Evolutionary conservation across 768 basidiomycete genomes (phyloP).

Genomic region (Lactarius pseudohatsudake): DNA sequence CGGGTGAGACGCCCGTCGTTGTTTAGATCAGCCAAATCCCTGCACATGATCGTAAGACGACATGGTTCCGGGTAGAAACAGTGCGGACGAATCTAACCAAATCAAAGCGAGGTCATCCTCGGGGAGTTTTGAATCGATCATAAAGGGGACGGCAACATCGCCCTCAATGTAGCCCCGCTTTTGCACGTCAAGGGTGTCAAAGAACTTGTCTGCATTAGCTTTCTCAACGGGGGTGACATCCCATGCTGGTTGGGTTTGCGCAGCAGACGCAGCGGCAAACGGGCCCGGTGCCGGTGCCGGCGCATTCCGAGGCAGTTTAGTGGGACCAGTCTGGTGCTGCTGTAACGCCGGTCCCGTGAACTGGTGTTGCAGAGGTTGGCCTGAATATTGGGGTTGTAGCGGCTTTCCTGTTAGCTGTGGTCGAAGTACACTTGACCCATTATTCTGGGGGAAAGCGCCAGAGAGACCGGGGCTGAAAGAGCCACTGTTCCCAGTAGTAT

Average conservation of each 20-base stretch:
- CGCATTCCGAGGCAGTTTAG: constrained; percentile 31
- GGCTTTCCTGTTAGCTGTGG: constrained; percentile 32
- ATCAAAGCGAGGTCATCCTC: constrained; percentile 85
- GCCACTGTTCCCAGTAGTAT: constrained; percentile 58
- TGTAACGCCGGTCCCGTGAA: constrained; percentile 19
- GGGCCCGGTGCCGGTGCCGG: constrained; percentile 32
- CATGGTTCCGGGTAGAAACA: background rate
- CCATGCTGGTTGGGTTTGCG: constrained; percentile 51
- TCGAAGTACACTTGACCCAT: constrained; percentile 47
- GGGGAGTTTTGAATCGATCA: constrained; percentile 84
- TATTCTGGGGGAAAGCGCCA: constrained; percentile 57
- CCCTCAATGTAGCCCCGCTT: constrained; percentile 84
- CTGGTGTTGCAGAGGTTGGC: constrained; percentile 41
- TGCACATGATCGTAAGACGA: constrained; percentile 35
- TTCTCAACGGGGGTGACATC: constrained; percentile 84
- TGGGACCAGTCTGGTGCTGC: constrained; percentile 30
- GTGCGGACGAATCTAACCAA: constrained; percentile 63
- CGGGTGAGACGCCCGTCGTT: constrained; percentile 83
- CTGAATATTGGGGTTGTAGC: constrained; percentile 65
- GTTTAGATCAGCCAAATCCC: constrained; percentile 92
- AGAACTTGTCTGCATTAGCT: constrained; percentile 70
- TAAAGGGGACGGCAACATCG: constrained; percentile 92
- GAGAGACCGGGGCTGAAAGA: constrained; percentile 57
- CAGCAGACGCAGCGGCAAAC: constrained; percentile 25
- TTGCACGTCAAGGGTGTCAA: constrained; percentile 75